Percentiles rank a stretch among this genome's conserved stretches.
Evolutionary conservation across 192 early-diverging fungal genomes (phyloP).

Genomic region (Radiomyces spectabilis): DNA sequence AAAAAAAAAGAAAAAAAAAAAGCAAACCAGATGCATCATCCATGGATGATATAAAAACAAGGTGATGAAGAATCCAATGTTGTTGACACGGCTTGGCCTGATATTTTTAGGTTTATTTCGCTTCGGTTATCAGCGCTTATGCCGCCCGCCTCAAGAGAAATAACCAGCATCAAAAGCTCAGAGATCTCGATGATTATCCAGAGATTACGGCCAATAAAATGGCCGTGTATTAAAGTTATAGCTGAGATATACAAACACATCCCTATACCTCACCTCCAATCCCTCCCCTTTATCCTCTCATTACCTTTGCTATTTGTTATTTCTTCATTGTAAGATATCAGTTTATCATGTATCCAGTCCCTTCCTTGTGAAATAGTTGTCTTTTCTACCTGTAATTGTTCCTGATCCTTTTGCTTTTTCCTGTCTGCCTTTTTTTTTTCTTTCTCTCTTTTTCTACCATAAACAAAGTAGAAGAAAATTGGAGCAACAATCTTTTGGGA

Average conservation of each 20-base stretch:
- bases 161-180: slow-evolving; percentile 21
- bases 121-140: slow-evolving; percentile 22
- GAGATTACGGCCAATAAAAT: too few species aligned
- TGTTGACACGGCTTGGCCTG: neutral
- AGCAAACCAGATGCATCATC: neutral
- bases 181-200: slow-evolving; percentile 26
- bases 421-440: neutral
- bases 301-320: neutral
- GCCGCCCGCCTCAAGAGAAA: slow-evolving; percentile 18
- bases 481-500: too few species aligned
- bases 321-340: too few species aligned
- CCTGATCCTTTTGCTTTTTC: neutral
- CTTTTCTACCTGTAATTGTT: neutral
- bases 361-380: neutral
- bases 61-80: too few species aligned
- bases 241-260: too few species aligned
- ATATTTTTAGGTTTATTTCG: slow-evolving; percentile 19
- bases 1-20: neutral
- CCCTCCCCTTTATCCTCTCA: neutral
- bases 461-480: too few species aligned
- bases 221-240: too few species aligned
- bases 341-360: too few species aligned
- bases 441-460: too few species aligned
- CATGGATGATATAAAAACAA: too few species aligned
- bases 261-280: neutral